Evolutionary conservation across 768 basidiomycete species (phyloP).

Genomic region (Kwoniella mangroviensis): DNA sequence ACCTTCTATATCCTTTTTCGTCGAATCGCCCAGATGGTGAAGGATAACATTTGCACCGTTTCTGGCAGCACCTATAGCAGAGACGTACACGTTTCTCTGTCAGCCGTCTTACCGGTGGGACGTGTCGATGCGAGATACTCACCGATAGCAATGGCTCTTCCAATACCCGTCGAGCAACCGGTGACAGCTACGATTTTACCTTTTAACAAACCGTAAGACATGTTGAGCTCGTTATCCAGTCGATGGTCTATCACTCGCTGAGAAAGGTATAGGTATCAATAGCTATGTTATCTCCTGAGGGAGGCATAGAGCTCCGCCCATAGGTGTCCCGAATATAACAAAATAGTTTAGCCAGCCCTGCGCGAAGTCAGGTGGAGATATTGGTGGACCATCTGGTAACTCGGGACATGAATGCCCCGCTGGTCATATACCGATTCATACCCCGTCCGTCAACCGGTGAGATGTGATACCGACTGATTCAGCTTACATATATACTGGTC

Average conservation of each 20-base stretch:
- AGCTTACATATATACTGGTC: not conserved
- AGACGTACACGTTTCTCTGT: not conserved
- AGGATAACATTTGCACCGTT: constrained; percentile 72
- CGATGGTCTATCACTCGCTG: not conserved
- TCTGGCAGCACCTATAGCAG: constrained; percentile 61
- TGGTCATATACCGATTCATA: not conserved
- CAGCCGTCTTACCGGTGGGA: not conserved
- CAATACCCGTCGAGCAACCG: constrained; percentile 75
- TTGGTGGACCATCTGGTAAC: not conserved
- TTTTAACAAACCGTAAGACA: constrained; percentile 40
- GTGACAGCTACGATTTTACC: constrained; percentile 73
- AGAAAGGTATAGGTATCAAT: not conserved
- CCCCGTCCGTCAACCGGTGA: not conserved
- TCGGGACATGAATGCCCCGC: constrained; percentile 9
- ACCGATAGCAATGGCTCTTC: constrained; percentile 71
- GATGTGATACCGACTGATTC: not conserved
- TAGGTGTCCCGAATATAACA: not conserved
- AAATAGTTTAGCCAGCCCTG: not conserved
- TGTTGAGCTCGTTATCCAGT: not conserved
- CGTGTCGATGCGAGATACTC: constrained; percentile 1
- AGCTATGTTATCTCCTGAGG: not conserved
- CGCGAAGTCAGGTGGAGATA: not conserved
- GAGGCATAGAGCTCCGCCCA: not conserved
- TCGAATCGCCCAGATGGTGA: constrained; percentile 70
- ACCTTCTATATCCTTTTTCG: constrained; percentile 57